Conservation (phyloP, 352 stramenopile genomes). For the Phytophthora aleatoria region DNA sequence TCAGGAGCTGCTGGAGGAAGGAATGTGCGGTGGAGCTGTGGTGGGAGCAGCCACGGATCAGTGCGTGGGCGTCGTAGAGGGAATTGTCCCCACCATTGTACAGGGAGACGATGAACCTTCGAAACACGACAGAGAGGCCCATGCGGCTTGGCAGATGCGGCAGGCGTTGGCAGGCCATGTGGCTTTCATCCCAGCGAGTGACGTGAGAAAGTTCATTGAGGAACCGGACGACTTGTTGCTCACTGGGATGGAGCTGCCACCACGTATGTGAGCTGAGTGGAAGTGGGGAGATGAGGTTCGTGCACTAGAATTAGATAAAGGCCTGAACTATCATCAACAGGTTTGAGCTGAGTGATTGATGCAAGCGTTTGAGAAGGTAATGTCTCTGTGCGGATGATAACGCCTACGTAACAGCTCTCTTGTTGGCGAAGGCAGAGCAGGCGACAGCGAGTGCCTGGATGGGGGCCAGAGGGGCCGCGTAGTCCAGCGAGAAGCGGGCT, state of each 20-base stretch:
- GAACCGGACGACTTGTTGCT: constrained; percentile 35
- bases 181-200: constrained; percentile 59
- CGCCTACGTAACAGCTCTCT: constrained; percentile 80
- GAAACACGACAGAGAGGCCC: constrained; percentile 29
- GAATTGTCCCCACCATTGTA: constrained; percentile 61
- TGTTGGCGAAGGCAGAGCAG: constrained; percentile 86
- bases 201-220: constrained; percentile 57
- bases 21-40: constrained; percentile 83
- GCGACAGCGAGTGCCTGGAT: constrained; percentile 85
- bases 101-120: constrained; percentile 23
- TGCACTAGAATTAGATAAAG: constrained; percentile 33
- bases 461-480: constrained; percentile 67
- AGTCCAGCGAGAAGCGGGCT: constrained; percentile 83
- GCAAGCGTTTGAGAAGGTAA: constrained; percentile 13
- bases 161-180: constrained; percentile 74
- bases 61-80: constrained; percentile 78
- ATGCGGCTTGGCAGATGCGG: constrained; percentile 52
- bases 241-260: constrained; percentile 44
- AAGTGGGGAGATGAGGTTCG: constrained; percentile 3
- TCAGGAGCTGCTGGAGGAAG: constrained; percentile 73
- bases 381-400: constrained; percentile 4
- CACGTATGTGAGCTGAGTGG: constrained; percentile 17
- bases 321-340: constrained; percentile 21
- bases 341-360: constrained; percentile 10
- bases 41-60: constrained; percentile 36